Evolutionary conservation across 2,329 filamentous ascomycete genomes (phyloP), one percentile per base, ranked within the genome.

Genomic region (Leptographium wingfieldii): DNA sequence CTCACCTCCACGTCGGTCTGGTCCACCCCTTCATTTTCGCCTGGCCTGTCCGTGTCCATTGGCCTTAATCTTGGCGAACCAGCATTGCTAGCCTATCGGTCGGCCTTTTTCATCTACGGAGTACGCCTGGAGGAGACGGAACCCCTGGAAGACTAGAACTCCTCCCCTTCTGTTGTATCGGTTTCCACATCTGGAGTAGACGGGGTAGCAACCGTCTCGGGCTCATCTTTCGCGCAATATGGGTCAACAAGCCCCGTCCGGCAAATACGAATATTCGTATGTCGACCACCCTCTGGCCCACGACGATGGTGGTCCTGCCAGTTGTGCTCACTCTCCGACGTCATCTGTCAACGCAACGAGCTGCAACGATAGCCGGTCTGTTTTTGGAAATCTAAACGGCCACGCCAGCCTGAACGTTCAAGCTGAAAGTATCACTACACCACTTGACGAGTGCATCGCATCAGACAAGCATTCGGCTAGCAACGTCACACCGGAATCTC

Each of bases 401-500:
- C 59, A 40, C 11, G 22, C 57, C 5, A 22, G 60, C 46, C 59
- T 60, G 25, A 64, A 65, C 59, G 35, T 19, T 6, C 22, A 9
- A 4, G 55, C 60, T 16, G 51, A 48, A 33, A 25, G 35, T 22
- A 12, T 19, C n/a, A 6, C 35, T 12, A 46, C 57, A 25, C 51
- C 57, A 14, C 29, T 22, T n/a, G n/a, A 31, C 56, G 40, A 53
- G 16, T 27, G 29, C 14, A 51, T 19, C 40, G 19, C 25, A 33
- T 43, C 49, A 43, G 29, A 9, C 12, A 14, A 11, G 43, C 3
- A n/a, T 5, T 11, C 33, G 12, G 22, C 19, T 31, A 11, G 35
- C 16, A 25, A 25, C n/a, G n/a, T 52, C 11, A 60, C 63, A 3
- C 58, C 62, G 56, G 70, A 73, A 16, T 68, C 68, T 16, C 64